Evolutionary conservation across 345 rosid genomes (phyloP), one percentile per base, ranked within the genome.

Genomic region (Jatropha curcas): DNA sequence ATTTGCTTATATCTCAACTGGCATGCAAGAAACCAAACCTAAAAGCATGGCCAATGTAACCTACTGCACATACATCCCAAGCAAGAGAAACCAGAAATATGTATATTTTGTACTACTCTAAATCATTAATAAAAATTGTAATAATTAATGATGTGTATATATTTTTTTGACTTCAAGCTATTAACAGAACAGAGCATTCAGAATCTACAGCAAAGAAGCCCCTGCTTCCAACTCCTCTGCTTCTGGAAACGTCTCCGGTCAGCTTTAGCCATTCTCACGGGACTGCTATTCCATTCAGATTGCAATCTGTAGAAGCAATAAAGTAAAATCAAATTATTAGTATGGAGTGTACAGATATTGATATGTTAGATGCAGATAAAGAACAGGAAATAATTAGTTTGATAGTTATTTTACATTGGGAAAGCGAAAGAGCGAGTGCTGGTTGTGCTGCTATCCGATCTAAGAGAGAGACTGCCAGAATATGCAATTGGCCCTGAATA

Each of bases 371-470:
- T n/a, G 5, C 25, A 27, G 51, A 13, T 8, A 53, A 20, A 16
- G 19, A 30, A 39, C 4, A 22, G 1, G 8, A 30, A 59, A 68
- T 13, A 30, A 33, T 75, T n/a, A 67, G 50, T 34, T 35, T 50
- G 41, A 9, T 7, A 57, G 74, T 50, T 52, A 65, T 34, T 20
- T 75, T 86, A 95, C 99, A 86, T 55, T 0, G 99, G 99, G 79
- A 95, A 95, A 71, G 99, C 97, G 19, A 95, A 95, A 34, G 99
- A 95, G 72, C 94, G 88, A 67, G 89, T 86, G 80, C 98, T 95
- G 0, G 98, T 86, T 16, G 96, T 86, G 86, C 99, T 95, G 88
- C 97, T 89, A 67, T 95, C 97, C 0, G 98, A 95, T 78, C 98
- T 81, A 66, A 80, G 86, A 17, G 98, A 95, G 65, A 92, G 81